Conservation (phyloP, 1,284 basidiomycete genomes). For the Crucibulum cyathiforme region DNA sequence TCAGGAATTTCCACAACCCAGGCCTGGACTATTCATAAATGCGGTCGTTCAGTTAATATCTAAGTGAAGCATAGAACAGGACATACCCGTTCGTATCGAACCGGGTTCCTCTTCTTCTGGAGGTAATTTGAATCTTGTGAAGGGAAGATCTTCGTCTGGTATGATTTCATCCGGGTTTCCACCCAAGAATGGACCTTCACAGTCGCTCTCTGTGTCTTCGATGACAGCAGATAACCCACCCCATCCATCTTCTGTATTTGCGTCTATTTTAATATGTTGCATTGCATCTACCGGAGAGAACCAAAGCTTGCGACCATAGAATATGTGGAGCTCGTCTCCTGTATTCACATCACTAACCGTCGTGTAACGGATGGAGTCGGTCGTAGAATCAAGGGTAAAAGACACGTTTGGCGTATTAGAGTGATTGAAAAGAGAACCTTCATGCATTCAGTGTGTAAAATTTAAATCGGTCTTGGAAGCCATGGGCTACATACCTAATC, state of each 20-base stretch:
- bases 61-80: not conserved
- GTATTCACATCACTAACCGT: conserved; percentile 58
- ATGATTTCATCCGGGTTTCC: conserved; percentile 54
- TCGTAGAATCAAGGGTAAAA: conserved; percentile 58
- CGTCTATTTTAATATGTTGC: not conserved
- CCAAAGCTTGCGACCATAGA: conserved; percentile 75
- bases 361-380: conserved; percentile 72
- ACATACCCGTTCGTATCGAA: conserved; percentile 62
- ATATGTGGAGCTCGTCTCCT: conserved; percentile 83
- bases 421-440: conserved; percentile 86
- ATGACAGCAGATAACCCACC: conserved; percentile 47
- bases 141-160: conserved; percentile 65
- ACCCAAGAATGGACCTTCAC: conserved; percentile 33
- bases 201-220: conserved; percentile 16
- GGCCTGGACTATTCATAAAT: conserved; percentile 56
- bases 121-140: conserved; percentile 60
- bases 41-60: conserved; percentile 1
- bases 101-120: conserved; percentile 68
- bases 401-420: conserved; percentile 75
- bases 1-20: conserved; percentile 90
- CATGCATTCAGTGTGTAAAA: not conserved
- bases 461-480: not conserved
- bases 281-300: conserved; percentile 50
- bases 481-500: conserved; percentile 67
- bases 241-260: conserved; percentile 48